Percentiles rank a stretch among this genome's conserved stretches.
These are phyloP conservation scores for Ganoderma resinaceum DNA, from an alignment of 1,284 basidiomycete genomes.

Conservation along the genomic window DNA sequence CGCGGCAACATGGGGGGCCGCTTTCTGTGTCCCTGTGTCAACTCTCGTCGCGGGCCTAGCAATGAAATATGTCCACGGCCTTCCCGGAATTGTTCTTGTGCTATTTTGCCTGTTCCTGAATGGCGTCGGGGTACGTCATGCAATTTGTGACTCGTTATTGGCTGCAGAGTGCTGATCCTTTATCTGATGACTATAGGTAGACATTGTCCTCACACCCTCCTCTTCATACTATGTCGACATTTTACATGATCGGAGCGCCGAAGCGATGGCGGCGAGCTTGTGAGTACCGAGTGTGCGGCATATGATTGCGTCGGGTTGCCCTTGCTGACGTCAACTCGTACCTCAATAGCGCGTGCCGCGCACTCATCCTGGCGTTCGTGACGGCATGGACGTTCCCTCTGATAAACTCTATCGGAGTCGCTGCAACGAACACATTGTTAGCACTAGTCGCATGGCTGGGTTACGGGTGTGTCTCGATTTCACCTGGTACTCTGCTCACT, in stretches of 20 bases:
- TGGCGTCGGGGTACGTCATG: conserved; percentile 53
- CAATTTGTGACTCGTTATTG: not conserved
- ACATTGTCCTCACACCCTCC: conserved; percentile 54
- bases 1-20: conserved; percentile 53
- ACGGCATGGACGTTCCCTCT: not conserved
- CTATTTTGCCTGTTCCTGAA: conserved; percentile 55
- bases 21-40: conserved; percentile 52
- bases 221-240: conserved; percentile 67
- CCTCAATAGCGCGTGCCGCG: not conserved
- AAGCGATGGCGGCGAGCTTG: conserved; percentile 55
- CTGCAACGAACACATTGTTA: not conserved
- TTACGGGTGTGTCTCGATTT: not conserved
- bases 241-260: conserved; percentile 57
- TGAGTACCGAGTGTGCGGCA: not conserved
- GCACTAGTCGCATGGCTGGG: not conserved
- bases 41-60: conserved; percentile 44
- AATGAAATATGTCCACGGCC: conserved; percentile 47
- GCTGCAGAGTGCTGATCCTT: not conserved
- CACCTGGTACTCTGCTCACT: not conserved
- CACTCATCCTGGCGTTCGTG: not conserved
- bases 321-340: not conserved
- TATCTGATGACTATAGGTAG: conserved; percentile 44
- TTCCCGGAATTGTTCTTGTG: conserved; percentile 47
- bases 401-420: not conserved
- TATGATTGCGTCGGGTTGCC: not conserved